Conservation (phyloP, 805 yeast species). For the Dipodascus albidus region DNA sequence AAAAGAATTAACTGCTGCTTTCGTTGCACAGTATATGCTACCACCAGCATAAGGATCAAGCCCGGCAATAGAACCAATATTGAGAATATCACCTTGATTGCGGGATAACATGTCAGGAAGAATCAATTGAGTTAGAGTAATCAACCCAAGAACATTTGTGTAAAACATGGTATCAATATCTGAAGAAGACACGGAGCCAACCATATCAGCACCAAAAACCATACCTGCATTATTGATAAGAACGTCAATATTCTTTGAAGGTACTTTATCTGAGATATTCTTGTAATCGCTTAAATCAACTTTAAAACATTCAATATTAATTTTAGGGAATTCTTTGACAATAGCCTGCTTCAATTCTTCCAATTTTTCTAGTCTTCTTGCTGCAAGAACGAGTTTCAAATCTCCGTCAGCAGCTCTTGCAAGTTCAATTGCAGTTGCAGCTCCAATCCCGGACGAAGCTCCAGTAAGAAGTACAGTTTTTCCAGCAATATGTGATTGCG, state of each 20-base stretch:
- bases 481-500: constrained; percentile 69
- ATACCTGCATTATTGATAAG: constrained; percentile 54
- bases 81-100: constrained; percentile 55
- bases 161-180: constrained; percentile 70
- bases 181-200: constrained; percentile 51
- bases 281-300: constrained; percentile 42
- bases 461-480: constrained; percentile 86
- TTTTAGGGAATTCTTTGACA: constrained; percentile 33
- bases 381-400: constrained; percentile 59
- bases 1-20: constrained; percentile 49
- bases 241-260: constrained; percentile 44
- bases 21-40: constrained; percentile 58
- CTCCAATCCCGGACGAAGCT: constrained; percentile 93
- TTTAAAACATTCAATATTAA: constrained; percentile 47
- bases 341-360: constrained; percentile 36
- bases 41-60: constrained; percentile 63
- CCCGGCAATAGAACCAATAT: constrained; percentile 61
- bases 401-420: constrained; percentile 68
- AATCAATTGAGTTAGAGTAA: constrained; percentile 71
- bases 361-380: constrained; percentile 61
- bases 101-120: constrained; percentile 59
- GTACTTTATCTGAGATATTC: constrained; percentile 34
- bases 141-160: constrained; percentile 81
- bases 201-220: constrained; percentile 69
- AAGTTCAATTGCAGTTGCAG: constrained; percentile 79